A percentile compares a stretch with the other conserved stretches of the same genome.
phyloP scores from a whole-genome alignment of 129 eudicot species.

The Calendula officinalis region DNA sequence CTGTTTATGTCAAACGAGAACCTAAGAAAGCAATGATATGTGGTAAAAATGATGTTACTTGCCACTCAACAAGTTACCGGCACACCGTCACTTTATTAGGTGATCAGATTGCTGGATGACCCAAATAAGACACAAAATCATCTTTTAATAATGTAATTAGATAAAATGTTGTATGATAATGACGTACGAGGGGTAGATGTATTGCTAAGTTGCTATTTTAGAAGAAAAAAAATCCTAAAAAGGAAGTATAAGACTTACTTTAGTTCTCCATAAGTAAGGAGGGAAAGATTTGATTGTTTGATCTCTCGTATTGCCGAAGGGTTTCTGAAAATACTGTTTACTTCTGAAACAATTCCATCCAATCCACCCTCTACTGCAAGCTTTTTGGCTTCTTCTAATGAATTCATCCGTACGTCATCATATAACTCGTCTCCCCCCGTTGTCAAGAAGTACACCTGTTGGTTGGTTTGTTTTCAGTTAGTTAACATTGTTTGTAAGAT shows the following conservation, averaged over 20 bases:
- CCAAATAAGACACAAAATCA: too few species aligned
- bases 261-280: conserved; percentile 70
- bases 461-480: not conserved
- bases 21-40: too few species aligned
- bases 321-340: conserved; percentile 64
- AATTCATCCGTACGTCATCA: conserved; percentile 71
- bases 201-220: not conserved
- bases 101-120: too few species aligned
- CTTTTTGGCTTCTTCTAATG: conserved; percentile 75
- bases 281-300: conserved; percentile 73
- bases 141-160: too few species aligned
- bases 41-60: too few species aligned
- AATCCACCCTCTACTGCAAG: conserved; percentile 62
- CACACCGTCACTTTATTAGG: too few species aligned
- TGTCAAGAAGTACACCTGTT: conserved; percentile 61
- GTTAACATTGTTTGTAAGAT: not conserved
- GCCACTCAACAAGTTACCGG: too few species aligned
- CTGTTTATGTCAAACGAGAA: too few species aligned
- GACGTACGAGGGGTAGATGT: too few species aligned
- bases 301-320: conserved; percentile 69
- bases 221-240: not conserved
- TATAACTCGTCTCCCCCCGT: conserved; percentile 67
- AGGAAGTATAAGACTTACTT: conserved; percentile 44
- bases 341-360: conserved; percentile 90
- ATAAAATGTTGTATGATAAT: too few species aligned